Conservation (phyloP, 768 basidiomycete genomes). For the Rhizopogon rudus region DNA sequence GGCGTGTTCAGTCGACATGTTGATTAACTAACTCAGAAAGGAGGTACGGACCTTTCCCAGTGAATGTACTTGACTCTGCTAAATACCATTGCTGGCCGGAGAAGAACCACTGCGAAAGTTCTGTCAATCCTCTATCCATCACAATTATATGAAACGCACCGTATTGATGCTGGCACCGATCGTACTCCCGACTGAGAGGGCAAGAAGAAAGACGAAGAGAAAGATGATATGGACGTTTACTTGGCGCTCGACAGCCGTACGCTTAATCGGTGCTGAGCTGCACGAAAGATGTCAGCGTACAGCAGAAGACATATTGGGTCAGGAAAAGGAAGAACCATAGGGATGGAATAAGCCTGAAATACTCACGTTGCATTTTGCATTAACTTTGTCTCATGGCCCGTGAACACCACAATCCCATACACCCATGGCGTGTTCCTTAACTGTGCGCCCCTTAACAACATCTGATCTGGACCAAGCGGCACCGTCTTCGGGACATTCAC, state of each 20-base stretch:
- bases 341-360: not conserved
- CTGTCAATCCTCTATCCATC: not conserved
- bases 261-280: slow-evolving; percentile 94
- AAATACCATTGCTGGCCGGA: slow-evolving; percentile 90
- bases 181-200: slow-evolving; percentile 85
- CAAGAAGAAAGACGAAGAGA: slow-evolving; percentile 83
- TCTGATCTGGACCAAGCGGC: slow-evolving; percentile 91
- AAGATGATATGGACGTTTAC: slow-evolving; percentile 97
- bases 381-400: slow-evolving; percentile 96
- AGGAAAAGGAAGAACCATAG: not conserved
- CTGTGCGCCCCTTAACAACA: slow-evolving; percentile 92
- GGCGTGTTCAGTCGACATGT: not conserved
- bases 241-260: slow-evolving; percentile 92
- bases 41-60: slow-evolving; percentile 51
- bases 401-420: slow-evolving; percentile 91
- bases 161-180: slow-evolving; percentile 88
- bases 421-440: slow-evolving; percentile 95
- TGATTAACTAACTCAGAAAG: not conserved
- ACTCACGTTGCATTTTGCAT: slow-evolving; percentile 97
- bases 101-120: slow-evolving; percentile 67
- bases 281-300: not conserved
- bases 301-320: too few species aligned
- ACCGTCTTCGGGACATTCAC: slow-evolving; percentile 69
- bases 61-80: slow-evolving; percentile 51
- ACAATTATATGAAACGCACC: slow-evolving; percentile 30